A percentile compares a stretch with the other conserved stretches of the same genome.
Conservation (phyloP, 352 stramenopile species). For the Phytopythium ostracodes region DNA sequence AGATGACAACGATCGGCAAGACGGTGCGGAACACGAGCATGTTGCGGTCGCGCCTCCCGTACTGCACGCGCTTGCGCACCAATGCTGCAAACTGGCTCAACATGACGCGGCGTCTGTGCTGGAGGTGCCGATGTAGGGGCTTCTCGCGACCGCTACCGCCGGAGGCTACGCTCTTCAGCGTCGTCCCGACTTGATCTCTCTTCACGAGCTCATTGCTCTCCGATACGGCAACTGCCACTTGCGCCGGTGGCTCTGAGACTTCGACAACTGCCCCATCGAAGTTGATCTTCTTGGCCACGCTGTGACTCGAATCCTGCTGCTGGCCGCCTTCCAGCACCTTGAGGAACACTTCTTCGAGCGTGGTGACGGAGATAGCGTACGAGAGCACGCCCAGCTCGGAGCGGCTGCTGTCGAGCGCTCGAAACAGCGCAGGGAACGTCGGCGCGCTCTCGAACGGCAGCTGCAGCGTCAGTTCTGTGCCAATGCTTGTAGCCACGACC, state of each 20-base stretch:
- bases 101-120: neutral
- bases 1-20: conserved; percentile 63
- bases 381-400: conserved; percentile 34
- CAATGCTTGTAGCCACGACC: conserved; percentile 51
- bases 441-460: conserved; percentile 55
- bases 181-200: neutral
- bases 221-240: neutral
- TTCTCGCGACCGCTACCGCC: neutral
- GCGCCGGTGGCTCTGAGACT: neutral
- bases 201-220: neutral
- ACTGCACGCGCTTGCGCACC: conserved; percentile 48
- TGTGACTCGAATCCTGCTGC: neutral
- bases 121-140: neutral
- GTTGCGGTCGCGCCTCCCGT: conserved; percentile 51
- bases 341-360: conserved; percentile 89
- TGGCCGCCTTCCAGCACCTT: conserved; percentile 60
- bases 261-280: neutral
- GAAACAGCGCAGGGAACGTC: conserved; percentile 69
- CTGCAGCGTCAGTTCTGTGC: conserved; percentile 74
- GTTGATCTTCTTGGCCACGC: neutral
- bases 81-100: conserved; percentile 48
- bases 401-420: conserved; percentile 51
- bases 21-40: conserved; percentile 76
- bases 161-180: neutral
- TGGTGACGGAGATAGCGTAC: conserved; percentile 79